phyloP scores from a whole-genome alignment of 306 rosid species.

The Clitoria ternatea region DNA sequence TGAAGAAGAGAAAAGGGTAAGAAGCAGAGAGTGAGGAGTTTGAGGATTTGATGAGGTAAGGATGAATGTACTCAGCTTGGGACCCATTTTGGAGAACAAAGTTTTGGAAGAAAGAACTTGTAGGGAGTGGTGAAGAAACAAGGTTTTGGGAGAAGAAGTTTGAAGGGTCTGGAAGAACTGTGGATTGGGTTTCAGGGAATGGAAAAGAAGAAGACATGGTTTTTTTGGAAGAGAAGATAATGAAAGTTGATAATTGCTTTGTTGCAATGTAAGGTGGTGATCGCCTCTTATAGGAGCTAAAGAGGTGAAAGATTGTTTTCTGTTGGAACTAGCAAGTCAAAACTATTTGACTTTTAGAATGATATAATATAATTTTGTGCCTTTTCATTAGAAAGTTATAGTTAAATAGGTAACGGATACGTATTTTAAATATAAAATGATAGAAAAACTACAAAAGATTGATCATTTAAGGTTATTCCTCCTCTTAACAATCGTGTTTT shows the following conservation, averaged over 20 bases:
- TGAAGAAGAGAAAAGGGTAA: conserved; percentile 57
- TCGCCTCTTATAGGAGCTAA: neutral
- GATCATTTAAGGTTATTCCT: too few relatives aligned
- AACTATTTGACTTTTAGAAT: too few relatives aligned
- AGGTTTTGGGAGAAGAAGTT: conserved; percentile 61
- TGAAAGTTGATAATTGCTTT: neutral
- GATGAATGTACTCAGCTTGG: conserved; percentile 77
- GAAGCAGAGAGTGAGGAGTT: conserved; percentile 50
- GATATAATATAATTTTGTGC: too few relatives aligned
- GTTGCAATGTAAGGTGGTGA: neutral
- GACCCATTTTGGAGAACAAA: conserved; percentile 62
- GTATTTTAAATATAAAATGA: too few relatives aligned
- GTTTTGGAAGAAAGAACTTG: conserved; percentile 85
- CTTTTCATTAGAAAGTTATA: too few relatives aligned
- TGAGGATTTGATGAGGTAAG: conserved; percentile 64
- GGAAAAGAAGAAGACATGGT: conserved; percentile 19
- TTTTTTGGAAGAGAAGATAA: neutral
- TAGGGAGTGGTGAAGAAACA: conserved; percentile 67
- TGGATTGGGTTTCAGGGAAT: conserved; percentile 62
- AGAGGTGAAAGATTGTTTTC: neutral
- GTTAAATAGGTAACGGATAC: too few relatives aligned
- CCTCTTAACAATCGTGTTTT: too few relatives aligned
- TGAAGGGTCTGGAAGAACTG: conserved; percentile 72
- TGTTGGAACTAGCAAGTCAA: too few relatives aligned
- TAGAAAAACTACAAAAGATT: too few relatives aligned